A percentile compares a stretch with the other conserved stretches of the same genome.
Evolutionary conservation across 345 rosid genomes (phyloP).

Genomic region (Citrus cavaleriei): DNA sequence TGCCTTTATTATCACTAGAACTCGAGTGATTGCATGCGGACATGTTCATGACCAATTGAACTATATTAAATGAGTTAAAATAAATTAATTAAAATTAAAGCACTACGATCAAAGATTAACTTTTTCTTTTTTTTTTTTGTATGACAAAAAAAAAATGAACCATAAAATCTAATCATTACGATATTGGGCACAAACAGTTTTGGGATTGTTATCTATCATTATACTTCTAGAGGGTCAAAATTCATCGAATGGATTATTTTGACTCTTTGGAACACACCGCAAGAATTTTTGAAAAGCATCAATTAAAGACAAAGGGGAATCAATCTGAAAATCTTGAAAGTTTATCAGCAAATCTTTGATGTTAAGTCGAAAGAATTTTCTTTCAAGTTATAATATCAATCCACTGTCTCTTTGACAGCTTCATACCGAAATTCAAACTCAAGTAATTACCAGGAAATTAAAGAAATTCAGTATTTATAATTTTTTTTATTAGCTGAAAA

Average conservation of each 20-base stretch:
- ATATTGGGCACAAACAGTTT: neutral
- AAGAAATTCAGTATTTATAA: neutral
- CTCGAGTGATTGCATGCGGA: too few species aligned
- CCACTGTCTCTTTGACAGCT: neutral
- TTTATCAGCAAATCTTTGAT: constrained; percentile 16
- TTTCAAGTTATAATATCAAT: neutral
- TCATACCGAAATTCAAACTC: neutral
- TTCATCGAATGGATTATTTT: constrained; percentile 1
- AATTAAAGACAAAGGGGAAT: neutral
- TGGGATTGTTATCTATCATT: neutral
- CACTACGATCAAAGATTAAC: too few species aligned
- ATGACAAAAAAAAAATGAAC: too few species aligned
- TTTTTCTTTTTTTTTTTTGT: too few species aligned
- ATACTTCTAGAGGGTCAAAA: constrained; percentile 12
- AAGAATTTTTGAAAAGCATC: neutral
- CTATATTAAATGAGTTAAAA: too few species aligned
- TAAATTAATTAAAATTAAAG: too few species aligned
- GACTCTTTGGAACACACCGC: constrained; percentile 6
- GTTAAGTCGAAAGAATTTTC: neutral
- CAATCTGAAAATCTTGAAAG: neutral
- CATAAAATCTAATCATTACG: too few species aligned
- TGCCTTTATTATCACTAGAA: too few species aligned
- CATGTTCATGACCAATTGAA: too few species aligned
- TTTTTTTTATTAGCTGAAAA: too few species aligned
- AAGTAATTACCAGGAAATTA: neutral